phyloP scores from a whole-genome alignment of 2,329 filamentous ascomycete genomes.

The Beauveria sp. region DNA sequence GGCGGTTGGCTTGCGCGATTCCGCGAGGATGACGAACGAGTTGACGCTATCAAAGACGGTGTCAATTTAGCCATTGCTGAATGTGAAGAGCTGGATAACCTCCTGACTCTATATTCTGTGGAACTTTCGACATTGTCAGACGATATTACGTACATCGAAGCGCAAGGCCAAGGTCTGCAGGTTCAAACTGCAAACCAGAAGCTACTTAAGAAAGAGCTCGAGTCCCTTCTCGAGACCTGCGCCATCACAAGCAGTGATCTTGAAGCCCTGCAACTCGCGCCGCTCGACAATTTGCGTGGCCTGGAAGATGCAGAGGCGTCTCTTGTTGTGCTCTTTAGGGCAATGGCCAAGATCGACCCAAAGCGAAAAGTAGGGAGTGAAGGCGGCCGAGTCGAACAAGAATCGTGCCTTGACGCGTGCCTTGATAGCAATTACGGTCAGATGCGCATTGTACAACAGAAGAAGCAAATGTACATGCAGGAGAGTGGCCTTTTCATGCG shows the following conservation, averaged over 20 bases:
- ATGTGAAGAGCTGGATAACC: slow-evolving; percentile 91
- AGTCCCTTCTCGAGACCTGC: slow-evolving; percentile 82
- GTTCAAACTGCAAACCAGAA: slow-evolving; percentile 97
- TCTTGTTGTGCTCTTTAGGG: slow-evolving; percentile 77
- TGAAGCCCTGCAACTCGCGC: slow-evolving; percentile 62
- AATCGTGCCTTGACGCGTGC: slow-evolving; percentile 50
- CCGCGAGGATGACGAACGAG: slow-evolving; percentile 81
- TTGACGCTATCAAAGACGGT: slow-evolving; percentile 76
- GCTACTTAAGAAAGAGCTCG: slow-evolving; percentile 79
- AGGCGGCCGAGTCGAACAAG: slow-evolving; percentile 35
- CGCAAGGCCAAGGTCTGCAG: slow-evolving; percentile 91
- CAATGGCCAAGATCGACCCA: slow-evolving; percentile 89
- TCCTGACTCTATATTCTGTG: slow-evolving; percentile 89
- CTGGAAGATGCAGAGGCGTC: slow-evolving; percentile 71
- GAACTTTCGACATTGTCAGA: slow-evolving; percentile 90
- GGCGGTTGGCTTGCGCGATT: slow-evolving; percentile 84
- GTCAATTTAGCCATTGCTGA: slow-evolving; percentile 88
- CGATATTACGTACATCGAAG: slow-evolving; percentile 94
- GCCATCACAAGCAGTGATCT: slow-evolving; percentile 74
- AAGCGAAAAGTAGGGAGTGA: slow-evolving; percentile 52
- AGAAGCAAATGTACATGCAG: slow-evolving; percentile 78
- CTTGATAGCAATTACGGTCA: slow-evolving; percentile 71
- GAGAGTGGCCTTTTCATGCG: slow-evolving; percentile 72
- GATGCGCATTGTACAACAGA: slow-evolving; percentile 91
- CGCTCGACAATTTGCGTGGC: slow-evolving; percentile 62